Evolutionary conservation across 345 rosid species (phyloP).

Genomic region (Camelina hispida): DNA sequence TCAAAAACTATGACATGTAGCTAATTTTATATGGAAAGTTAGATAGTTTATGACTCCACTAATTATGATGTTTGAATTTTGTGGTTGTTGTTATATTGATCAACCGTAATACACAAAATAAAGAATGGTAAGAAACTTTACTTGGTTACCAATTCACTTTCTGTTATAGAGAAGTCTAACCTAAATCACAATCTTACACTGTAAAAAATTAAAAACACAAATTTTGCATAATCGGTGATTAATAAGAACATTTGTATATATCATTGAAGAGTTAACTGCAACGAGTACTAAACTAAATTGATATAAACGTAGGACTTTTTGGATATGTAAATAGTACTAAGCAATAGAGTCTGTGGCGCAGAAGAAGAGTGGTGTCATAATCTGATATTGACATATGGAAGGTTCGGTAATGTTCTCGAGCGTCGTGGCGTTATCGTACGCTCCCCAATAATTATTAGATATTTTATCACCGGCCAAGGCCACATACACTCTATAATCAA

Average conservation of each 20-base stretch:
- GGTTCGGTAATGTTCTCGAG: conserved; percentile 30
- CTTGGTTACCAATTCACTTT: no score
- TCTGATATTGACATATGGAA: conserved; percentile 10
- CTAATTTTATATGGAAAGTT: background rate
- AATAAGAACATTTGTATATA: background rate
- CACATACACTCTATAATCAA: background rate
- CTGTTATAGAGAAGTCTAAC: no score
- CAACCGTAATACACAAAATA: no score
- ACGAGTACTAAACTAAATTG: background rate
- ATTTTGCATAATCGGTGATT: background rate
- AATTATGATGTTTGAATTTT: background rate
- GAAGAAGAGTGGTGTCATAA: background rate
- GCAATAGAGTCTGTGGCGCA: no score
- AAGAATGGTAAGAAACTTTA: no score
- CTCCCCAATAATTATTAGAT: background rate
- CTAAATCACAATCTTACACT: no score
- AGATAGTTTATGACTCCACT: background rate
- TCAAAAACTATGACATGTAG: conserved; percentile 16
- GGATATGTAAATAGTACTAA: no score
- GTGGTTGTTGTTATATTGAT: no score
- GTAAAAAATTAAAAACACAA: no score
- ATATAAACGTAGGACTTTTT: no score
- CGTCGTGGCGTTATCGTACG: background rate
- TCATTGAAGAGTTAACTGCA: background rate
- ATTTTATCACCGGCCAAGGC: conserved; percentile 10